Evolutionary conservation across 1,139 yeast genomes (phyloP).

Genomic region (Taiozyma sp.): DNA sequence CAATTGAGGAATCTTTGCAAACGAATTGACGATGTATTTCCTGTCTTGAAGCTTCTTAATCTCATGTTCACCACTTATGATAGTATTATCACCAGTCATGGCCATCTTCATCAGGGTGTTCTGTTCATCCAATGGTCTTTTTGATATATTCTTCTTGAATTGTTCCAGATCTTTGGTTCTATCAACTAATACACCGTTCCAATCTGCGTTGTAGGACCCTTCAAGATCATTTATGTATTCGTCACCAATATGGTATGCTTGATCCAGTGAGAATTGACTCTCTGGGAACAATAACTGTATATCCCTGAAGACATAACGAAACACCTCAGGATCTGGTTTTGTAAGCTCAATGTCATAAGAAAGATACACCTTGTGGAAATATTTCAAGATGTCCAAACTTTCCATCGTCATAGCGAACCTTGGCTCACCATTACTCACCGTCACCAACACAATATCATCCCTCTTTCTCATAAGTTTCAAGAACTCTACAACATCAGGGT

Average conservation of each 20-base stretch:
- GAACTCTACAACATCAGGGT: conserved; percentile 48
- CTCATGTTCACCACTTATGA: neutral
- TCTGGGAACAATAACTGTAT: conserved; percentile 12
- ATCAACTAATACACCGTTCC: conserved; percentile 55
- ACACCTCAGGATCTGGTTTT: conserved; percentile 49
- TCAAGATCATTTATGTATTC: conserved; percentile 45
- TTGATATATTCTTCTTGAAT: neutral
- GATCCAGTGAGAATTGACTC: conserved; percentile 19
- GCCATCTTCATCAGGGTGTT: neutral
- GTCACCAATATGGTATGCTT: conserved; percentile 65
- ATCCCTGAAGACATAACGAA: conserved; percentile 33
- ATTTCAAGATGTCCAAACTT: conserved; percentile 38
- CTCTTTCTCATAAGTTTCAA: conserved; percentile 26
- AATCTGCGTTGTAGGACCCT: conserved; percentile 50
- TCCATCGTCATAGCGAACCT: conserved; percentile 39
- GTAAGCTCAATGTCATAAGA: conserved; percentile 49
- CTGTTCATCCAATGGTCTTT: neutral
- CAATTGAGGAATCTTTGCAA: neutral
- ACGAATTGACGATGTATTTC: neutral
- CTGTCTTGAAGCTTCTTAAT: neutral
- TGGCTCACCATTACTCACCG: conserved; percentile 58
- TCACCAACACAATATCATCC: conserved; percentile 34
- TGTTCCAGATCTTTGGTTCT: conserved; percentile 25
- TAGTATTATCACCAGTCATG: neutral
- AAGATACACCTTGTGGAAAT: conserved; percentile 38